Evolutionary conservation across 2,329 filamentous ascomycete species (phyloP), one percentile per base, ranked within the genome.

Genomic region (Alternaria ethzedia): DNA sequence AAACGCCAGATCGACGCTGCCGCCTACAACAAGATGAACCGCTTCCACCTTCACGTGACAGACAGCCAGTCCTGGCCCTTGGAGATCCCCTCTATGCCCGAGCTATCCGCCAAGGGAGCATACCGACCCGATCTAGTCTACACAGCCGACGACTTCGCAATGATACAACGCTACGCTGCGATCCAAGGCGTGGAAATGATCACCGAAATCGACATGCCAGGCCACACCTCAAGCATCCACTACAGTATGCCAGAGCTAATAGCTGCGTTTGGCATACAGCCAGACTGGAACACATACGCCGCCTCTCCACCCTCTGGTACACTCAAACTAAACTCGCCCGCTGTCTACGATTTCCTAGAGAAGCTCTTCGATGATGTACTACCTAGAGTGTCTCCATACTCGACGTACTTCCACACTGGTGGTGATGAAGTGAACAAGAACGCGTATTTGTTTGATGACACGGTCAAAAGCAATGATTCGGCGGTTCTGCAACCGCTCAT

Each of bases 11-110:
- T 97, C 68, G 91, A 96, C 74, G 91, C 89, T 44, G 81, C 91
- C 68, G 83, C 91, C 2, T 93, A 89, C 86, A 93, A 90, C 82
- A 96, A 96, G 82, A 86, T 96, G 84, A 96, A 96, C 81, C 86
- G 89, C 6, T 85, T 96, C 59, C 93, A 96, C 79, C 83, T 95
- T 57, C 93, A 96, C 82, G 85, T 90, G 61, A 96, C 92, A 5
- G 93, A 96, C 79, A 89, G 90, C 15, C 93, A 96, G 79, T 92
- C 92, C 5, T 96, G 93, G 91, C 93, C 93, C 0, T 83, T 97
- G 23, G 92, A 93, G 69, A 90, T 97, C 54, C 91, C 92, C 1
- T 80, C 90, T 3, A 80, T 97, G 65, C 91, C 93, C 4, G 86
- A 90, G 62, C 83, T 97, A 3, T 85, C 92, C 4, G 80, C 84